Base-by-base conservation (phyloP, 257 asterid species). In the Penstemon eatonii region DNA sequence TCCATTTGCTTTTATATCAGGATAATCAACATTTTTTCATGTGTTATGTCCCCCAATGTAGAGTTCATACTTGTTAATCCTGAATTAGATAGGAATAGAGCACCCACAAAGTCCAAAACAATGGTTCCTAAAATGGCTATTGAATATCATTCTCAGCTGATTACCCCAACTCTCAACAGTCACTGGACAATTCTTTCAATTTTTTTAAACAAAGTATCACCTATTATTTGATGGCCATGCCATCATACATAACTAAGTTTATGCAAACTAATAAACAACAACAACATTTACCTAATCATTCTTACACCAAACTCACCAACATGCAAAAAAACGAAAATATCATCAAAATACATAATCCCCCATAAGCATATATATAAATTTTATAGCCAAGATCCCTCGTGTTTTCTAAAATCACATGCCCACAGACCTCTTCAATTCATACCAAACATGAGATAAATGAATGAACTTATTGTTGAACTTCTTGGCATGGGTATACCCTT, bases 401-500 rank as follows among this genome's bases (percentile, higher is more conserved):
- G 62, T 7, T 53, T 71, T 63, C 18, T 52, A 64, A 61, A 56
- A 75, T 68, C 56, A 50, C 49, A 58, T 38, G 49, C 60, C 54
- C 52, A 40, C 76, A 9, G 76, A 91, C 97, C 96, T 87, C 77
- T 84, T 87, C 49, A 91, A 85, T 59, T 91, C 90, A 76, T 91
- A 91, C 98, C 98, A 91, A 75, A 91, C 98, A 3, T 95, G 96
- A n/a, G 95, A 89, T 55, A 91, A 62, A 81, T 91, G 98, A 43
- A 92, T 89, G 11, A 87, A 80, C 87, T 91, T 91, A 71, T 86
- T 68, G 66, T 69, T 71, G 63, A 84, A 89, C 82, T 83, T 89
- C 91, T 85, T 89, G 70, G 94, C 95, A 15, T 15, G 18, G 18
- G 18, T 15, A 15, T 15, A 15, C 18, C 18, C 18, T 15, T 15